Base-by-base conservation (phyloP, 2,329 filamentous ascomycete species). In the Paecilomyces variotii region DNA sequence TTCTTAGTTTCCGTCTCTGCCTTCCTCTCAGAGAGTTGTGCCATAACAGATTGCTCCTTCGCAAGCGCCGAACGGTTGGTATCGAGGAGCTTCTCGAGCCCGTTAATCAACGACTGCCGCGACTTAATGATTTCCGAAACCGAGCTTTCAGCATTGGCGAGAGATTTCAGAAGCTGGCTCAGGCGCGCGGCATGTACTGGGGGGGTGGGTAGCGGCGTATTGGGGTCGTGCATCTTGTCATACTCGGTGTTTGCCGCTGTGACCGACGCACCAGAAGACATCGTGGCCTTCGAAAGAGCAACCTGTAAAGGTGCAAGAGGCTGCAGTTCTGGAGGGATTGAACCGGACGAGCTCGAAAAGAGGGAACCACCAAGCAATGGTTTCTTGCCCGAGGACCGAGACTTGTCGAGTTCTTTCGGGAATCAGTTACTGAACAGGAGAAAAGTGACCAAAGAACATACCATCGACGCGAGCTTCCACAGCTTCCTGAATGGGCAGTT, bases 101-200 rank as follows among this genome's bases (percentile, higher is more conserved):
- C 91, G 28, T 84, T 82, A 39, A 97, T 87, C 28, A 99, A 81
- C 9, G 85, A 83, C 63, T 85, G 84, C 12, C 94, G 87, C 1
- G 91, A 90, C 70, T 93, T 92, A 70, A 99, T 90, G 64, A 89
- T 90, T 67, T 96, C 91, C 1, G 89, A 87, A 1, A 97, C 89
- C 0, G 93, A 91, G 57, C 86, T 90, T 74, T 99, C 92, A 2
- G 94, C 94, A 63, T 85, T 90, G 24, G 91, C 90, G 19, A 99
- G 82, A 5, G 87, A 89, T 78, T 94, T 97, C 57, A 97, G 82
- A n/a, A 99, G 81, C 2, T 90, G 89, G 63, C 90, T 92, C 7
- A 99, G 83, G 28, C 91, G 88, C 12, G 93, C 93, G 1, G 94
- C 94, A 69, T 96, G 90, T 24, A 99, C 92, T 0, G 94, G 92